A percentile compares a stretch with the other conserved stretches of the same genome.
These are phyloP conservation scores for Lathyrus sativus DNA, from an alignment of 306 rosid species.

Conservation along the genomic window DNA sequence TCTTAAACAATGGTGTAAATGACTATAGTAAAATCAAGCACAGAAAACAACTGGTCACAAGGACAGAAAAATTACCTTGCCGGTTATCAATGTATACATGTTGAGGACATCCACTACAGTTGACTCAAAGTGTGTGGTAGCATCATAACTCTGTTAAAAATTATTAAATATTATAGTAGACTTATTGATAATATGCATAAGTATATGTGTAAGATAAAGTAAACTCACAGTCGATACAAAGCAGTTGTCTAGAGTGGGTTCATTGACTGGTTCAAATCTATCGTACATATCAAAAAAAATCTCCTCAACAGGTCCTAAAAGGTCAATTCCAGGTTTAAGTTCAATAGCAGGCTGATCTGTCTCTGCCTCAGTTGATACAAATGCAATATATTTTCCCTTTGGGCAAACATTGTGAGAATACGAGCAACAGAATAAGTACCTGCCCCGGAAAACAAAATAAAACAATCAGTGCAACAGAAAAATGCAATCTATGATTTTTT, in stretches of 20 bases:
- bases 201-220: slow-evolving; percentile 12
- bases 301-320: slow-evolving; percentile 89
- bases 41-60: slow-evolving; percentile 21
- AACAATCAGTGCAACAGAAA: slow-evolving; percentile 26
- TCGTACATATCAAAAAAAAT: slow-evolving; percentile 85
- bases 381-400: slow-evolving; percentile 89
- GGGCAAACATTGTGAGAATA: slow-evolving; percentile 98
- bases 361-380: slow-evolving; percentile 97
- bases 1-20: background rate
- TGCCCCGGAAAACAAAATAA: slow-evolving; percentile 42
- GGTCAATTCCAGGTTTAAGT: slow-evolving; percentile 92
- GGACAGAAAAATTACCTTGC: slow-evolving; percentile 61
- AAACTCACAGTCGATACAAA: slow-evolving; percentile 79
- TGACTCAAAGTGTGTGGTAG: slow-evolving; percentile 96
- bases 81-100: slow-evolving; percentile 93
- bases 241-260: slow-evolving; percentile 88
- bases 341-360: slow-evolving; percentile 80
- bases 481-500: background rate
- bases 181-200: background rate
- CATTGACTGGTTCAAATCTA: slow-evolving; percentile 90
- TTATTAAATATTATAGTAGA: background rate
- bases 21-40: slow-evolving; percentile 12
- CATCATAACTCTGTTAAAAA: slow-evolving; percentile 86
- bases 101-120: slow-evolving; percentile 86
- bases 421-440: slow-evolving; percentile 97